Percentiles rank a stretch among this genome's conserved stretches.
These are phyloP conservation scores for Diversispora epigaea DNA, from an alignment of 192 early-diverging fungal genomes.

Conservation along the genomic window DNA sequence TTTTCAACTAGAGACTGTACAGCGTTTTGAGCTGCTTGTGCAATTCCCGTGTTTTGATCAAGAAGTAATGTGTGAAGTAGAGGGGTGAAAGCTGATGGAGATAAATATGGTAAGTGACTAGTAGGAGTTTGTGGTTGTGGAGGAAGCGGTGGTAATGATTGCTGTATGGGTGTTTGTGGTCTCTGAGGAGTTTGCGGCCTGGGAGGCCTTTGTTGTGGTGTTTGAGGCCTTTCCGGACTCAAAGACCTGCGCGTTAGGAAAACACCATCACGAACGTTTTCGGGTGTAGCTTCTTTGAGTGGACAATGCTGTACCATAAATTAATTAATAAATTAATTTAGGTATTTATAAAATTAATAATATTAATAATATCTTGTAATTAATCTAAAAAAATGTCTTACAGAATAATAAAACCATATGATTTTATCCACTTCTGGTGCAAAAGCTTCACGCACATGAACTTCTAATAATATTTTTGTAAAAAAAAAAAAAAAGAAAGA, in stretches of 20 bases:
- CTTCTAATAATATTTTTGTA: conserved; percentile 43
- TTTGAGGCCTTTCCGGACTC: conserved; percentile 19
- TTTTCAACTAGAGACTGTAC: conserved; percentile 47
- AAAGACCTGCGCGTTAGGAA: not conserved
- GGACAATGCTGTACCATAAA: conserved; percentile 13
- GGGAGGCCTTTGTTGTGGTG: not conserved
- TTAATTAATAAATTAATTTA: not conserved
- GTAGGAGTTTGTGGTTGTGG: conserved; percentile 19
- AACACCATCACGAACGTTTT: not conserved
- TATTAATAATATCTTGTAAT: not conserved
- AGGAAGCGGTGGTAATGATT: not conserved
- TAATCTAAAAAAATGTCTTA: conserved; percentile 15
- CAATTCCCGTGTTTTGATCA: conserved; percentile 56
- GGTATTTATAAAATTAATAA: too few species aligned
- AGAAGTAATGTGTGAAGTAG: conserved; percentile 52
- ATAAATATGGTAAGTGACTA: conserved; percentile 36
- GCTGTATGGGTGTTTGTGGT: conserved; percentile 28
- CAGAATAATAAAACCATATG: conserved; percentile 47
- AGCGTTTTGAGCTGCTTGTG: conserved; percentile 47
- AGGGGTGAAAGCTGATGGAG: conserved; percentile 42
- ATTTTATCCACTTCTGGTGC: conserved; percentile 49
- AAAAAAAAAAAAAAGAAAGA: conserved; percentile 46
- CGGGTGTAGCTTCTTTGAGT: conserved; percentile 2
- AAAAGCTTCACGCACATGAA: conserved; percentile 46
- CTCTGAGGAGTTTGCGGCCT: conserved; percentile 25